Base-by-base conservation (phyloP, 768 basidiomycete genomes). In the Cyathus striatus region DNA sequence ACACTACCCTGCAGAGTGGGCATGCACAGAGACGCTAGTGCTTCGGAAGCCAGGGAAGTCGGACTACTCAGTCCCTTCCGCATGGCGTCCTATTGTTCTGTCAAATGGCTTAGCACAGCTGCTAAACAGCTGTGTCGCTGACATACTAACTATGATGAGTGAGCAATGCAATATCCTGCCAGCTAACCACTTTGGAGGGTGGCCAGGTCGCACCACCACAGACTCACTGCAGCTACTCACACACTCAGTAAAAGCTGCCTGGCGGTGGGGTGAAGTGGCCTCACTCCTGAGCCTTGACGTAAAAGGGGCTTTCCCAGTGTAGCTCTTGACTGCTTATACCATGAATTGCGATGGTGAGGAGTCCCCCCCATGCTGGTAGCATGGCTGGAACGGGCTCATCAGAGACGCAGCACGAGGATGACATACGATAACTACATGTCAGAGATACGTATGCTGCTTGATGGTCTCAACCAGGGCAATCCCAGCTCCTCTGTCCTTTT, bases 301-400 rank as follows among this genome's bases (percentile, higher is more conserved):
- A 0, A 56, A 70, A 44, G 66, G 60, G 0, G 68, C 66, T 0
- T 72, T 69, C 41, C 61, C 0, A 67, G 58, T 41, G 57, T 53
- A 0, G 57, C 50, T 0, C 48, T 51, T 0, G 49, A 55, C 10
- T 26, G 40, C 0, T 48, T 68, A 0, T 17, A 59, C 0, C 53
- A 63, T 36, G 49, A 66, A 23, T 49, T 69, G 52, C 39, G 49
- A 10, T 2, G 49, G n/a, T n/a, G n/a, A n/a, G n/a, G n/a, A n/a
- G n/a, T n/a, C n/a, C n/a, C n/a, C n/a, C n/a, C n/a, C n/a, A n/a
- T n/a, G n/a, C n/a, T n/a, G n/a, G n/a, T n/a, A n/a, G n/a, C n/a
- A n/a, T n/a, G n/a, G n/a, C n/a, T n/a, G n/a, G n/a, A n/a, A n/a
- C n/a, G n/a, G n/a, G n/a, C n/a, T n/a, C n/a, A n/a, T n/a, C n/a